A percentile compares a stretch with the other conserved stretches of the same genome.
These are phyloP conservation scores for Solanum chiquidenum DNA, from an alignment of 257 asterid species.

Conservation along the genomic window DNA sequence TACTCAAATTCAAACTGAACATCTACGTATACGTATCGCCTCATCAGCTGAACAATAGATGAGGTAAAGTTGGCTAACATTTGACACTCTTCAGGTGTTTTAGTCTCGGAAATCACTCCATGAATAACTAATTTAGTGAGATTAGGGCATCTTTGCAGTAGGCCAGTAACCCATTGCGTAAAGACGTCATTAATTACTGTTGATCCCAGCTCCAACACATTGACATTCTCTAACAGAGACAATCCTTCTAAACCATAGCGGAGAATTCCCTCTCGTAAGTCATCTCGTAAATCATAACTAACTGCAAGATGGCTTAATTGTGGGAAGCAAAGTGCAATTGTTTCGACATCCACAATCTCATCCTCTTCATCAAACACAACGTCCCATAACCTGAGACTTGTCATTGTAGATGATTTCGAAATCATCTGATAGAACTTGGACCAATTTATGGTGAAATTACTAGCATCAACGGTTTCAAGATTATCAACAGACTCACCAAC, in stretches of 20 bases:
- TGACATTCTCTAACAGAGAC: conserved; percentile 55
- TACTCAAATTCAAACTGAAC: conserved; percentile 73
- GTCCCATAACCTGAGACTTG: conserved; percentile 80
- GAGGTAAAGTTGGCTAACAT: conserved; percentile 63
- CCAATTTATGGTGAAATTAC: conserved; percentile 88
- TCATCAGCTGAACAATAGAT: conserved; percentile 56
- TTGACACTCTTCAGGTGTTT: conserved; percentile 76
- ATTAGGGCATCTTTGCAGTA: conserved; percentile 61
- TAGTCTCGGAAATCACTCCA: conserved; percentile 80
- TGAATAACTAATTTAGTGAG: conserved; percentile 65
- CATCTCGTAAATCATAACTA: conserved; percentile 55
- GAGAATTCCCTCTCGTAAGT: conserved; percentile 28
- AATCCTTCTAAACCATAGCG: conserved; percentile 67
- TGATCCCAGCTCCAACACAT: conserved; percentile 82
- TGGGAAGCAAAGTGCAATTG: conserved; percentile 75
- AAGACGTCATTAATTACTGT: conserved; percentile 59
- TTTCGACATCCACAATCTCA: conserved; percentile 73
- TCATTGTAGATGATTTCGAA: conserved; percentile 58
- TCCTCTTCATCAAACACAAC: conserved; percentile 85
- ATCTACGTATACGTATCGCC: conserved; percentile 57
- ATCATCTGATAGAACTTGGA: conserved; percentile 75
- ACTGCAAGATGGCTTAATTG: conserved; percentile 54
- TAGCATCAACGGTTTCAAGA: conserved; percentile 73
- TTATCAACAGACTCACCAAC: conserved; percentile 72
- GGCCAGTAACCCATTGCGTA: conserved; percentile 60